phyloP scores from a whole-genome alignment of 176 grass and related monocot genomes.

The Elymus sibiricus region DNA sequence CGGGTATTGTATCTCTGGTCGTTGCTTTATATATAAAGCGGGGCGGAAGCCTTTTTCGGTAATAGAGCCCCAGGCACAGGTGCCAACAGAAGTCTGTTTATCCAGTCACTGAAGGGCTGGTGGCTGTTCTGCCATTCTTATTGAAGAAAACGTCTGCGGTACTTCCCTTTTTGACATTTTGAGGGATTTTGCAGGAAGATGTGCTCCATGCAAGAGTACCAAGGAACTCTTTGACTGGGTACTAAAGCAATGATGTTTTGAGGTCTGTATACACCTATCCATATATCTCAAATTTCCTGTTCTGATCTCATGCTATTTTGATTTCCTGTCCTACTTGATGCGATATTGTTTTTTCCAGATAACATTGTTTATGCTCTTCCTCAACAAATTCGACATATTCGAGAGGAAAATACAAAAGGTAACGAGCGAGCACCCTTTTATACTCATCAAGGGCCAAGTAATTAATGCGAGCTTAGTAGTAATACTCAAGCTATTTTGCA shows the following conservation, averaged over 20 bases:
- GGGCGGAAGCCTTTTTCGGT: too few species aligned
- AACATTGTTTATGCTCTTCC: constrained; percentile 96
- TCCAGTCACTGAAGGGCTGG: too few species aligned
- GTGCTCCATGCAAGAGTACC: constrained; percentile 97
- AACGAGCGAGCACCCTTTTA: background rate
- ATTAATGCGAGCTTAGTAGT: too few species aligned
- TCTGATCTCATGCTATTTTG: constrained; percentile 2
- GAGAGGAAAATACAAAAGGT: constrained; percentile 96
- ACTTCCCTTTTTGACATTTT: background rate
- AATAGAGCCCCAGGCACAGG: too few species aligned
- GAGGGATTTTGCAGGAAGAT: constrained; percentile 63
- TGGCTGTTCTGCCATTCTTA: too few species aligned
- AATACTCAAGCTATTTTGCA: background rate
- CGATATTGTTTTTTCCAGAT: constrained; percentile 53
- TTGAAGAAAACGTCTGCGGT: too few species aligned
- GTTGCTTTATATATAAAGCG: too few species aligned
- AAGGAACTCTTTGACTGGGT: constrained; percentile 98
- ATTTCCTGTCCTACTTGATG: constrained; percentile 7
- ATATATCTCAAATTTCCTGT: background rate
- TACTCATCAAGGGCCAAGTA: background rate
- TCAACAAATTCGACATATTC: constrained; percentile 97
- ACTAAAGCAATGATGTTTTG: constrained; percentile 89
- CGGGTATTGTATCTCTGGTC: too few species aligned
- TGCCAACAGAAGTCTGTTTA: too few species aligned
- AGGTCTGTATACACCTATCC: constrained; percentile 60